Base-by-base conservation (phyloP, 148 eudicot species). In the Rhododendron simsii region DNA sequence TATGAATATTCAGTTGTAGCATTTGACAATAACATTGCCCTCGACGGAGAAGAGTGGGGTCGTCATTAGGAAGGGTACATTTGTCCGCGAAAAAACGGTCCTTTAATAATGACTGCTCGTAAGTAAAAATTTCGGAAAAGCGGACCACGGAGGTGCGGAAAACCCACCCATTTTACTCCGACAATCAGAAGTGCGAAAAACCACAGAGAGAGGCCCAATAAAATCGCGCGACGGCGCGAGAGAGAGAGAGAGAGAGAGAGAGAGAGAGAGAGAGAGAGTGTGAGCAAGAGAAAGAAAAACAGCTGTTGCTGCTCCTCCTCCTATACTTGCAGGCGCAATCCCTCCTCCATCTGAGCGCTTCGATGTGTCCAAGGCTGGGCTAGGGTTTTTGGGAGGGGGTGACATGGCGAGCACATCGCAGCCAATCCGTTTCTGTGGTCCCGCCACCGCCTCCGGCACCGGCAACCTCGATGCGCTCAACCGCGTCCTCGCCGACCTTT, bases 401-500 rank as follows among this genome's bases (percentile, higher is more conserved):
- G 86, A 63, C 87, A 92, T 93, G 92, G 91, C 90, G 84, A 86
- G 86, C 69, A 65, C 90, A 61, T 87, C 91, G 87, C 90, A 92
- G 69, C 86, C 94, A 4, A 79, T 90, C 59, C 91, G 98, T n/a
- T 94, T 92, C 87, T 81, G 69, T 28, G 88, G 85, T 18, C 86
- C 92, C 45, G 89, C 92, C n/a, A 84, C 91, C 26, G 87, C 89
- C 74, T 87, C 93, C 67, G 93, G 91, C 15, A 90, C 89, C 81
- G 94, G 94, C 6, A 94, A 92, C 91, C 88, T 92, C 51, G 98
- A 97, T 37, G 92, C 96, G 48, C 89, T 95, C 41, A 94, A 94
- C 85, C 93, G 99, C 39, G 92, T 95, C 74, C 91, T 97, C n/a
- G 90, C 91, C 74, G 98, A 95, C 92, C 95, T 97, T 26, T 93